phyloP scores from a whole-genome alignment of 257 asterid species.

The Nicotiana knightiana region DNA sequence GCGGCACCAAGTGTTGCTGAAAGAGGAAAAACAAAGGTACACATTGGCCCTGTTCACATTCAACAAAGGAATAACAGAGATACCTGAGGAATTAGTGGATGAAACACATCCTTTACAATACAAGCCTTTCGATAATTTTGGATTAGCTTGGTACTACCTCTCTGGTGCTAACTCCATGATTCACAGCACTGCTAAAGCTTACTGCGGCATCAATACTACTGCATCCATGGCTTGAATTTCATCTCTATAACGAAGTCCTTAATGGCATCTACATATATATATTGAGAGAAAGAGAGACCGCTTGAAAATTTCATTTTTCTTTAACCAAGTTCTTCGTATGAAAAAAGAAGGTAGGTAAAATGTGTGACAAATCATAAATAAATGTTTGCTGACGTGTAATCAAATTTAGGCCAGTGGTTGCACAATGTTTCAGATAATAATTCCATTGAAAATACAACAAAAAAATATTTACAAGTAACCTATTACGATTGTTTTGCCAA shows the following conservation, averaged over 20 bases:
- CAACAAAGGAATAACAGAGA: constrained; percentile 32
- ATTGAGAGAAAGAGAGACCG: no score
- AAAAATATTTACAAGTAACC: background rate
- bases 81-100: constrained; percentile 57
- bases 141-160: constrained; percentile 25
- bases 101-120: constrained; percentile 43
- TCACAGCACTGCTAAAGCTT: constrained; percentile 10
- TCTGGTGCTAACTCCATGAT: background rate
- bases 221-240: background rate
- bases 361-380: no score
- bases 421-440: no score
- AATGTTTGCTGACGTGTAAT: no score
- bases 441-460: no score
- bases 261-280: no score
- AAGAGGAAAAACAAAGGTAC: constrained; percentile 38
- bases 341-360: no score
- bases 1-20: constrained; percentile 44
- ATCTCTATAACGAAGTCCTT: background rate
- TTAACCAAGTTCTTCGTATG: no score
- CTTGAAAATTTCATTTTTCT: no score
- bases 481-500: background rate
- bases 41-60: constrained; percentile 45
- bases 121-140: constrained; percentile 45
- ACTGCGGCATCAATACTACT: constrained; percentile 8
- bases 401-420: no score